Evolutionary conservation across 2,329 filamentous ascomycete genomes (phyloP).

Genomic region (Daldinia sp.): DNA sequence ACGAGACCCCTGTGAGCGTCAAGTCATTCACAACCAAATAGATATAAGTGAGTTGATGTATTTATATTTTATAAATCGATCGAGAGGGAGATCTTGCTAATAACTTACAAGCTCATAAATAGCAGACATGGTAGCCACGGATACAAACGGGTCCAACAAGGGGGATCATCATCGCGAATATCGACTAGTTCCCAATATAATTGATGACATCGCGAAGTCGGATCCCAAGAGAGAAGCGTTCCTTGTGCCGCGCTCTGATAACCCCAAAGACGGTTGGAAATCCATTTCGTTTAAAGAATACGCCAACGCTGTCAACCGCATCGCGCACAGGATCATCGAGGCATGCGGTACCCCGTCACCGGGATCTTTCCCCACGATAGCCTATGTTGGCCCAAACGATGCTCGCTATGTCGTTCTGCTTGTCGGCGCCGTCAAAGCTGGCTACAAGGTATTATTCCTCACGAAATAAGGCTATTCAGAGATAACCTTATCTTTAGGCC

Average conservation of each 20-base stretch:
- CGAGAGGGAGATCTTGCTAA: neutral
- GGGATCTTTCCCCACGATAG: constrained; percentile 54
- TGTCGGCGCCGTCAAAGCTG: constrained; percentile 48
- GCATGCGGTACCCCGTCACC: constrained; percentile 20
- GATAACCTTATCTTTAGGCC: constrained; percentile 44
- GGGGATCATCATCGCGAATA: constrained; percentile 49
- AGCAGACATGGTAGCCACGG: neutral
- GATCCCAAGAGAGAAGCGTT: constrained; percentile 54
- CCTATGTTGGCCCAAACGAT: constrained; percentile 59
- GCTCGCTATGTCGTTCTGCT: constrained; percentile 47
- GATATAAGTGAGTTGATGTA: neutral
- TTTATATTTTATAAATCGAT: neutral
- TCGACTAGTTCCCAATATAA: constrained; percentile 55
- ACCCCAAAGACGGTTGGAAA: constrained; percentile 58
- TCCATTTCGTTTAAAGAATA: constrained; percentile 54
- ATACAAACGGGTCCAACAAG: constrained; percentile 3
- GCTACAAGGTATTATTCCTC: constrained; percentile 50
- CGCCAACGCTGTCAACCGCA: constrained; percentile 57
- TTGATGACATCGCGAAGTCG: constrained; percentile 54
- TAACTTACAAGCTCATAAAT: neutral
- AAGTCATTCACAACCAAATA: neutral
- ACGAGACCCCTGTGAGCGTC: neutral
- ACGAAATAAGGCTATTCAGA: neutral
- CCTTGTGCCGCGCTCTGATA: constrained; percentile 51
- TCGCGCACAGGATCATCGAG: constrained; percentile 48